Percentiles rank a stretch among this genome's conserved stretches.
Evolutionary conservation across 1,139 yeast genomes (phyloP).

Genomic region (Yamadazyma diospyri): DNA sequence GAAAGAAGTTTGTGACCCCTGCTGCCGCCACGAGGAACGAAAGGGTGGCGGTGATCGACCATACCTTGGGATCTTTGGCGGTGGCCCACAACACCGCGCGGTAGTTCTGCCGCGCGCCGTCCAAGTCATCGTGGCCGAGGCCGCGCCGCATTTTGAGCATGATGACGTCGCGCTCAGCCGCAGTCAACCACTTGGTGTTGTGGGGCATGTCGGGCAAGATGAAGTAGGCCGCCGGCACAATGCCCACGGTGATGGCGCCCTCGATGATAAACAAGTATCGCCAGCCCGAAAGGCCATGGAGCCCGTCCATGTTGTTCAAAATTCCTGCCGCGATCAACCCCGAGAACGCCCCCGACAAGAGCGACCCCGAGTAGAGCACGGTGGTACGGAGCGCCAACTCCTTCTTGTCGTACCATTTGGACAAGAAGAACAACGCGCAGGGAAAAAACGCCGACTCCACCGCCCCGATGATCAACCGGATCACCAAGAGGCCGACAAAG

Average conservation of each 20-base stretch:
- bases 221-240: slow-evolving; percentile 56
- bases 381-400: slow-evolving; percentile 54
- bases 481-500: slow-evolving; percentile 41
- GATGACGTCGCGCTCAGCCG: slow-evolving; percentile 48
- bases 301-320: slow-evolving; percentile 36
- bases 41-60: slow-evolving; percentile 44
- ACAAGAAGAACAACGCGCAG: slow-evolving; percentile 45
- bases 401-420: slow-evolving; percentile 47
- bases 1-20: slow-evolving; percentile 61
- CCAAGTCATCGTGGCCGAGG: slow-evolving; percentile 41
- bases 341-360: slow-evolving; percentile 78
- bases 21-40: slow-evolving; percentile 54
- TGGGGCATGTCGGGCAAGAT: slow-evolving; percentile 70
- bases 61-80: slow-evolving; percentile 41
- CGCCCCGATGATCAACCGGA: slow-evolving; percentile 52
- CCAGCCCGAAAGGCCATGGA: slow-evolving; percentile 52
- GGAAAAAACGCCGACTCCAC: slow-evolving; percentile 61
- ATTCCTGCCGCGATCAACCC: slow-evolving; percentile 60
- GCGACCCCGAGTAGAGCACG: slow-evolving; percentile 59
- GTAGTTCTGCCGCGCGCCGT: slow-evolving; percentile 31
- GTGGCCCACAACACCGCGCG: slow-evolving; percentile 39
- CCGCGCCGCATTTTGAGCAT: slow-evolving; percentile 40
- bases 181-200: slow-evolving; percentile 46
- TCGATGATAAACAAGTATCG: slow-evolving; percentile 73
- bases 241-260: slow-evolving; percentile 64